A percentile compares a stretch with the other conserved stretches of the same genome.
Evolutionary conservation across 2,329 filamentous ascomycete species (phyloP).

Genomic region (Calonectria leucothoes): DNA sequence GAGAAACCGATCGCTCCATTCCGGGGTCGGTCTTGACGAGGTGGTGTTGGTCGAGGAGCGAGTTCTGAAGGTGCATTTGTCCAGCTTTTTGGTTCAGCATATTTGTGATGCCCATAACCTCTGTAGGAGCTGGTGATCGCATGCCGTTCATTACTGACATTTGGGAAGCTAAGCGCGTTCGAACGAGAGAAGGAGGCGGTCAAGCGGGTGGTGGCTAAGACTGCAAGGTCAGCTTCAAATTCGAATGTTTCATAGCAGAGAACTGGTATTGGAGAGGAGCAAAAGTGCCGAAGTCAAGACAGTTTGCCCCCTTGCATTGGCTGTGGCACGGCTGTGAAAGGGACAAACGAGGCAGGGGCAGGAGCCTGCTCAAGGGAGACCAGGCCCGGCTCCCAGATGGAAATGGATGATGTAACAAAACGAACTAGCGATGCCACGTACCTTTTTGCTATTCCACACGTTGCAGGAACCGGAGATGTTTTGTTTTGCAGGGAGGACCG

Average conservation of each 20-base stretch:
- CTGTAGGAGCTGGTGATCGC: constrained; percentile 57
- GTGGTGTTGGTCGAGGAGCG: constrained; percentile 47
- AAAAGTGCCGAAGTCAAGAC: not conserved
- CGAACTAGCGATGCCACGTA: constrained; percentile 3
- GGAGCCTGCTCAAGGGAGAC: not conserved
- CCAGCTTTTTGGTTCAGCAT: constrained; percentile 63
- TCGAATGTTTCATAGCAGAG: constrained; percentile 7
- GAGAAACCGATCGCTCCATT: constrained; percentile 67
- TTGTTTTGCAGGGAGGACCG: constrained; percentile 27
- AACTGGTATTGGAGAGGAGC: constrained; percentile 2
- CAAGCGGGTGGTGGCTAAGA: constrained; percentile 36
- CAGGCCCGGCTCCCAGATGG: not conserved
- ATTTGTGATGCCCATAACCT: constrained; percentile 65
- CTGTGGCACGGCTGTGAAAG: not conserved
- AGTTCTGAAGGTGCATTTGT: constrained; percentile 48
- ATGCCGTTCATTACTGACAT: constrained; percentile 49
- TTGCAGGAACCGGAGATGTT: constrained; percentile 3
- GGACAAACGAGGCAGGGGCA: not conserved
- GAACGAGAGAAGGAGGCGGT: constrained; percentile 35
- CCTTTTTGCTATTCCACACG: constrained; percentile 6
- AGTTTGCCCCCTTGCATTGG: constrained; percentile 12
- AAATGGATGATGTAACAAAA: not conserved
- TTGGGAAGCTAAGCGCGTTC: constrained; percentile 32
- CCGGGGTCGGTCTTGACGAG: constrained; percentile 51
- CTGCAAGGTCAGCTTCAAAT: constrained; percentile 33